phyloP scores from a whole-genome alignment of 2,329 filamentous ascomycete species.

The Aureobasidium lini region DNA sequence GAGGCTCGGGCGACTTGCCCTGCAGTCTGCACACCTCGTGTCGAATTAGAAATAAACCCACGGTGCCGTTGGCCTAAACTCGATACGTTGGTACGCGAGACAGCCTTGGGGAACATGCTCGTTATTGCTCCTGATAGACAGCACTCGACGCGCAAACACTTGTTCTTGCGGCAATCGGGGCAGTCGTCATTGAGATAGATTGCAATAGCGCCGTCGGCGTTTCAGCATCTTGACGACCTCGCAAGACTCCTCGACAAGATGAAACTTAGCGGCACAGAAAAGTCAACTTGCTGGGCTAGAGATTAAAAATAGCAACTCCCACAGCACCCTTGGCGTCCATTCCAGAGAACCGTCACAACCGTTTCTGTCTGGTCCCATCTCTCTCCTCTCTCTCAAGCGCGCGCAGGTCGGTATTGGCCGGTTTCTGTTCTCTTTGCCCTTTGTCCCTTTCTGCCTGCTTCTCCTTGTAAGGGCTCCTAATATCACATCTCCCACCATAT shows the following conservation, averaged over 20 bases:
- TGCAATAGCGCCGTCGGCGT: background rate
- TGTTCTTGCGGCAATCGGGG: background rate
- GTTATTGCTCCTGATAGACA: background rate
- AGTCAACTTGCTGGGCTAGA: background rate
- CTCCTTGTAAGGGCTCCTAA: background rate
- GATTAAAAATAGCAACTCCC: background rate
- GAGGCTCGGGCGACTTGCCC: conserved; percentile 1
- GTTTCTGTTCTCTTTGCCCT: background rate
- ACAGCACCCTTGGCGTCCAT: conserved; percentile 4
- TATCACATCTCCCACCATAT: background rate
- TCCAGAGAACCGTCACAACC: conserved; percentile 2
- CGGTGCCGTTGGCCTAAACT: conserved; percentile 4
- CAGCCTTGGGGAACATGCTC: background rate
- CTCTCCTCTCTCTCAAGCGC: conserved; percentile 5
- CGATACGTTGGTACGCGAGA: background rate
- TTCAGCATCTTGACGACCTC: background rate
- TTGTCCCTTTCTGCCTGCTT: conserved; percentile 4
- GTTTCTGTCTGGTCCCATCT: conserved; percentile 10
- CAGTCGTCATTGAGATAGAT: conserved; percentile 4
- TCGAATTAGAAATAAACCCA: conserved; percentile 5
- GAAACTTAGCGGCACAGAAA: conserved; percentile 7
- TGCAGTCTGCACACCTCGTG: background rate
- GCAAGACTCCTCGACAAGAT: background rate
- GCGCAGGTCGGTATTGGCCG: background rate
- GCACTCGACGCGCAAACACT: background rate